Evolutionary conservation across 176 grass and related monocot species (phyloP), one percentile per base, ranked within the genome.

Genomic region (Hordeum marinum): DNA sequence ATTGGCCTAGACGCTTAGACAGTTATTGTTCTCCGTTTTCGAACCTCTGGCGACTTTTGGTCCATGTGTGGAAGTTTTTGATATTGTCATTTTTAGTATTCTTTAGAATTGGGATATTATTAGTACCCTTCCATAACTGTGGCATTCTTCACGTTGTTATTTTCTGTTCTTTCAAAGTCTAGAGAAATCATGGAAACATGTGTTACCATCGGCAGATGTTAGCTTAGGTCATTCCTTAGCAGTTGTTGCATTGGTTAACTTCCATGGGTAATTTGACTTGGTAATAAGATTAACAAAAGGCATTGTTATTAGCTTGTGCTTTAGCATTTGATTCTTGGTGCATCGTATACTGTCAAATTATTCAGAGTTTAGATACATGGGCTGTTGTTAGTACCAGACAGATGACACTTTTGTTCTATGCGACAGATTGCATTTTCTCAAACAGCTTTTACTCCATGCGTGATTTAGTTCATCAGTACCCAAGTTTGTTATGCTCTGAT

Each of bases 151-250:
- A 71, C 9, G 23, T 63, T 17, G 3, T 50, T 76, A 3, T 37
- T 71, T 48, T 71, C 59, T 76, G 45, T 80, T 66, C 6, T n/a
- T 80, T 63, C 25, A 63, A 70, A 72, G 39, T 63, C 9, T 71
- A 31, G 5, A 78, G 63, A 79, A 88, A 88, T 64, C 70, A 27
- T 83, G 80, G 55, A 64, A 59, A 68, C 14, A 36, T 71, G 36
- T 18, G 59, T 62, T 72, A 3, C 9, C 70, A 80, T 7, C 7
- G 74, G 7, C 17, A 40, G 40, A 72, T 78, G n/a, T 20, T 46
- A 21, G 36, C 43, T 37, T 36, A 39, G 10, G 14, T 6, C 74
- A 8, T 68, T 68, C 46, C 31, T 43, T 45, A 68, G 17, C 58
- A 60, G 58, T 45, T 67, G 6, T 72, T 77, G 36, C 25, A 34